These are phyloP conservation scores for Fusarium irregulare DNA, from an alignment of 2,329 filamentous ascomycete genomes.

Conservation along the genomic window DNA sequence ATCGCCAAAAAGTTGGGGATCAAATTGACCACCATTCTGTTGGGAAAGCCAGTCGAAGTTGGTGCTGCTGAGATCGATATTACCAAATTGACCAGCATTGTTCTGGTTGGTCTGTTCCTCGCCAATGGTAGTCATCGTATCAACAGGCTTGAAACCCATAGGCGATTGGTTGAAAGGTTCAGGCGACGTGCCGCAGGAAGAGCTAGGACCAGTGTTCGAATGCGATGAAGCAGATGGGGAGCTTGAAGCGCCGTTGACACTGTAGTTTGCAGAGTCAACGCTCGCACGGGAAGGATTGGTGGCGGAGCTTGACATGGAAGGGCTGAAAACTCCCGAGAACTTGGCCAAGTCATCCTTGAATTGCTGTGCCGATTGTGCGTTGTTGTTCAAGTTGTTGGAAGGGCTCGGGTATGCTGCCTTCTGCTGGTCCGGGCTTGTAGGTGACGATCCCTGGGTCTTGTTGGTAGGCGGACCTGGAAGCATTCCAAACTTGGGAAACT, in stretches of 20 bases:
- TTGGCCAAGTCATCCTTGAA: constrained; percentile 65
- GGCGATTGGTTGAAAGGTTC: constrained; percentile 81
- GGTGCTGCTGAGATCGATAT: constrained; percentile 59
- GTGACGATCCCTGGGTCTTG: constrained; percentile 47
- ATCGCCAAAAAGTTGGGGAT: constrained; percentile 89
- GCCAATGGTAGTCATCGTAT: constrained; percentile 72
- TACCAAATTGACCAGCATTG: constrained; percentile 52
- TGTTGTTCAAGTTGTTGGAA: constrained; percentile 47
- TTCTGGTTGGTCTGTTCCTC: constrained; percentile 66
- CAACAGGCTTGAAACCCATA: constrained; percentile 70
- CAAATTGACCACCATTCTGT: constrained; percentile 87
- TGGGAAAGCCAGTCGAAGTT: constrained; percentile 80
- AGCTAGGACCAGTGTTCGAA: constrained; percentile 68
- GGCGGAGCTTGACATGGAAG: constrained; percentile 59
- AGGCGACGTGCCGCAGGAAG: constrained; percentile 81
- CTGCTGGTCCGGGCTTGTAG: constrained; percentile 48
- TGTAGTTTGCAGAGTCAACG: constrained; percentile 62
- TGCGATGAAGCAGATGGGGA: constrained; percentile 74
- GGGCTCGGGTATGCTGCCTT: constrained; percentile 43
- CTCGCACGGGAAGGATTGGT: constrained; percentile 62
- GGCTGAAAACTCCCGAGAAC: constrained; percentile 69
- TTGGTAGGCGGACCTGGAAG: constrained; percentile 63
- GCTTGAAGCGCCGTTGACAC: constrained; percentile 65
- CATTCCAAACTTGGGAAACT: constrained; percentile 93
- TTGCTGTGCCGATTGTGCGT: constrained; percentile 43